A percentile compares a stretch with the other conserved stretches of the same genome.
Conservation (phyloP, 371 early-diverging fungal genomes). For the Basidiobolus meristosporus region DNA sequence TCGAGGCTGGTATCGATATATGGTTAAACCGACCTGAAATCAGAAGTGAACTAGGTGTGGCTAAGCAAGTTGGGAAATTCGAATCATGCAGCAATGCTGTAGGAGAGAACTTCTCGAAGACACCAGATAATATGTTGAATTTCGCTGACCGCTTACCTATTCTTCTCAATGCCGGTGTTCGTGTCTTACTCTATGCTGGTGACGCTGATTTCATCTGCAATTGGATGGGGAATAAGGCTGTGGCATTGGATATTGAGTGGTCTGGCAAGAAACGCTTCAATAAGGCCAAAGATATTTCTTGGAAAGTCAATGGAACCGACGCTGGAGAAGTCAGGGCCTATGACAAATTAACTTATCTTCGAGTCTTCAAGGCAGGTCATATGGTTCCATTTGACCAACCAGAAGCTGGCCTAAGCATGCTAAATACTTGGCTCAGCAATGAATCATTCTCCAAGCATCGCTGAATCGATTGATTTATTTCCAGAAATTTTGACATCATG, state of each 20-base stretch:
- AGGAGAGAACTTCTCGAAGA: slow-evolving; percentile 54
- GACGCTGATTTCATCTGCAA: slow-evolving; percentile 75
- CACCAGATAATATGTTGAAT: slow-evolving; percentile 72
- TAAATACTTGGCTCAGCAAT: slow-evolving; percentile 27
- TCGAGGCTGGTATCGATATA: slow-evolving; percentile 49
- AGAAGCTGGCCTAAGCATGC: slow-evolving; percentile 25
- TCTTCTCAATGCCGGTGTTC: slow-evolving; percentile 58
- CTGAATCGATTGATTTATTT: too few relatives aligned
- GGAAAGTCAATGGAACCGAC: slow-evolving; percentile 17
- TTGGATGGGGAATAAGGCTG: slow-evolving; percentile 90
- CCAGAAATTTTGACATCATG: too few relatives aligned
- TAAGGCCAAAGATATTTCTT: slow-evolving; percentile 31
- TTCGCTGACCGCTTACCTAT: slow-evolving; percentile 51
- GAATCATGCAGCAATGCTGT: slow-evolving; percentile 67
- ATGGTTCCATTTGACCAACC: slow-evolving; percentile 63
- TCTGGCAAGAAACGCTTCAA: slow-evolving; percentile 41
- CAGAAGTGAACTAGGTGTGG: slow-evolving; percentile 51
- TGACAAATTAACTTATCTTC: slow-evolving; percentile 61
- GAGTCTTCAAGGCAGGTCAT: slow-evolving; percentile 76
- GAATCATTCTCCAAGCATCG: too few relatives aligned
- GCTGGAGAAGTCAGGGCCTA: slow-evolving; percentile 57
- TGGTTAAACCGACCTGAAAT: slow-evolving; percentile 62
- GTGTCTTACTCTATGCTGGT: slow-evolving; percentile 81
- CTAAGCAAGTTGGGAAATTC: slow-evolving; percentile 32
- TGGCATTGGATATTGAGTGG: slow-evolving; percentile 71